Evolutionary conservation across 345 rosid genomes (phyloP).

Genomic region (Gossypioides kirkii): DNA sequence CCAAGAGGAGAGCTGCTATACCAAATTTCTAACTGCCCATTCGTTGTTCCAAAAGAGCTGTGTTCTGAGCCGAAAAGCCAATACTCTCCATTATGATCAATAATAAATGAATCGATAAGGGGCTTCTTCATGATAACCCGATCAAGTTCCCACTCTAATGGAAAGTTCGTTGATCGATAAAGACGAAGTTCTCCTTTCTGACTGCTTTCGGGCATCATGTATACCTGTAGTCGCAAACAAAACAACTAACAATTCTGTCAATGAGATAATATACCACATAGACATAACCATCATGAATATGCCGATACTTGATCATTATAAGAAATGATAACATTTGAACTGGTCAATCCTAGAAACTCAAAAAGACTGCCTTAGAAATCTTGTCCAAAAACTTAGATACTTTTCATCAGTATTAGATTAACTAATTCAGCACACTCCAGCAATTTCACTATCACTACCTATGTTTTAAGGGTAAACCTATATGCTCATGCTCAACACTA

Average conservation of each 20-base stretch:
- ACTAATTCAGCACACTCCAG: neutral
- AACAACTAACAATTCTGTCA: neutral
- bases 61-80: conserved; percentile 95
- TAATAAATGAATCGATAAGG: conserved; percentile 56
- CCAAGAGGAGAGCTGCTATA: conserved; percentile 80
- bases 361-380: too few species aligned
- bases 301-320: neutral
- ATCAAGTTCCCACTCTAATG: conserved; percentile 73
- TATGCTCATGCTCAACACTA: neutral
- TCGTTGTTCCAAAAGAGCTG: conserved; percentile 53
- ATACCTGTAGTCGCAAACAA: conserved; percentile 48
- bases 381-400: too few species aligned
- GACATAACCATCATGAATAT: neutral
- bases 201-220: conserved; percentile 92
- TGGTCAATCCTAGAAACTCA: neutral
- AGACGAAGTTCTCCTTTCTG: conserved; percentile 66
- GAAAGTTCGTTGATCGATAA: conserved; percentile 74
- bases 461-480: neutral
- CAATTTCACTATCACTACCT: neutral
- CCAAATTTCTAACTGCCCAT: conserved; percentile 90
- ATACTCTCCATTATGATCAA: conserved; percentile 53
- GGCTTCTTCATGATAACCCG: conserved; percentile 66
- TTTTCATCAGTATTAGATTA: neutral
- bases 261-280: neutral
- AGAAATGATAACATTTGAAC: neutral